Evolutionary conservation across 202 grass and related monocot genomes (phyloP).

Genomic region (Alloteropsis angusta): DNA sequence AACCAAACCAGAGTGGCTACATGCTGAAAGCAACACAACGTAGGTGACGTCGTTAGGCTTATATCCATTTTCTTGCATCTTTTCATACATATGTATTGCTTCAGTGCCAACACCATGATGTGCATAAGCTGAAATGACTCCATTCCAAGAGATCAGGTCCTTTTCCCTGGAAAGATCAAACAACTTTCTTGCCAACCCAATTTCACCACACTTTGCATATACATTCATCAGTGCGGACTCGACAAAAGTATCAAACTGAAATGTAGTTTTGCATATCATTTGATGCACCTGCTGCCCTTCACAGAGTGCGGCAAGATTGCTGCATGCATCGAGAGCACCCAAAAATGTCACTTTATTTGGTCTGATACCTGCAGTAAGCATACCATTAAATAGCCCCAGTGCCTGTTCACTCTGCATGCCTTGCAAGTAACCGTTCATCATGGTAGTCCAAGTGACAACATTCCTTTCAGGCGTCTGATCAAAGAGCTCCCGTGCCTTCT

Average conservation of each 20-base stretch:
- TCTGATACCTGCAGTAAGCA: slow-evolving; percentile 45
- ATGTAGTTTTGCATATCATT: slow-evolving; percentile 62
- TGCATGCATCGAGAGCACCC: slow-evolving; percentile 50
- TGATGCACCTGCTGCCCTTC: slow-evolving; percentile 78
- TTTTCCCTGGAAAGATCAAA: slow-evolving; percentile 57
- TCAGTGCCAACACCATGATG: slow-evolving; percentile 66
- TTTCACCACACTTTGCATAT: slow-evolving; percentile 77
- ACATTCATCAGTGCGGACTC: slow-evolving; percentile 53
- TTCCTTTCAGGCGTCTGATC: slow-evolving; percentile 47
- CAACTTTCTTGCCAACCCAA: slow-evolving; percentile 44
- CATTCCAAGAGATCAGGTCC: slow-evolving; percentile 78
- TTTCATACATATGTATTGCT: slow-evolving; percentile 50
- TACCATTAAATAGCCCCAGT: slow-evolving; percentile 40
- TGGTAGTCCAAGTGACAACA: slow-evolving; percentile 78
- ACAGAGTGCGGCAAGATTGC: slow-evolving; percentile 45
- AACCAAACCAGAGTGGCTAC: slow-evolving; percentile 72
- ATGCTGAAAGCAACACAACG: slow-evolving; percentile 76
- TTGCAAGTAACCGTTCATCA: slow-evolving; percentile 75
- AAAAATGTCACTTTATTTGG: slow-evolving; percentile 80
- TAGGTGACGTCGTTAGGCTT: slow-evolving; percentile 76
- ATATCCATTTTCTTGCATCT: slow-evolving; percentile 59
- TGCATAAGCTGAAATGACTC: slow-evolving; percentile 64
- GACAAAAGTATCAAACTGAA: slow-evolving; percentile 56
- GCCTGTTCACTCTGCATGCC: slow-evolving; percentile 46
- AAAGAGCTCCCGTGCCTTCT: slow-evolving; percentile 40